Percentiles rank a stretch among this genome's conserved stretches.
Conservation (phyloP, 2,329 filamentous ascomycete genomes). For the Penicillium sp. region DNA sequence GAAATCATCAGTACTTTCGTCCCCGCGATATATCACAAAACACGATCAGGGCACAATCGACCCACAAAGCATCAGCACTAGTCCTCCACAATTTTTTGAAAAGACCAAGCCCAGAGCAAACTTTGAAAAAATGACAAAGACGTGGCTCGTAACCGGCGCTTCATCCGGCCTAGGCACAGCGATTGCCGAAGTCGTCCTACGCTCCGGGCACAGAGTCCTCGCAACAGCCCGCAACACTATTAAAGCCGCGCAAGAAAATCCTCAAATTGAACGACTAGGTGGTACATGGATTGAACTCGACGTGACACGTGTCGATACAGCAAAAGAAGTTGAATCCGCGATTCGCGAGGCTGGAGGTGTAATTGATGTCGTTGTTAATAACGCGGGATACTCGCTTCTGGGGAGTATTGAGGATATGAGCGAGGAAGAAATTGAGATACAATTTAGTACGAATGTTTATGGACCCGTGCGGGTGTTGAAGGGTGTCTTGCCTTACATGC, state of each 20-base stretch:
- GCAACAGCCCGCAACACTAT: constrained; percentile 23
- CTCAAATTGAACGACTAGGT: constrained; percentile 14
- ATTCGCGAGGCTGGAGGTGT: constrained; percentile 1
- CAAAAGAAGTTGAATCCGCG: constrained; percentile 3
- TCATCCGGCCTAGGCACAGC: constrained; percentile 23
- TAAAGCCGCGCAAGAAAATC: constrained; percentile 17
- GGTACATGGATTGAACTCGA: constrained; percentile 18
- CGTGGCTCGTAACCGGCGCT: constrained; percentile 22
- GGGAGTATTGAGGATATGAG: constrained; percentile 27
- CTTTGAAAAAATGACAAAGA: neutral
- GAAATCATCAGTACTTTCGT: neutral
- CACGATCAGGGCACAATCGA: neutral
- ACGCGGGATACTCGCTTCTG: constrained; percentile 23
- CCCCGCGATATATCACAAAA: neutral
- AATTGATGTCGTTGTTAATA: constrained; percentile 20
- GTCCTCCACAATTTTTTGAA: neutral
- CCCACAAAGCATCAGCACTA: neutral
- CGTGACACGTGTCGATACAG: constrained; percentile 5
- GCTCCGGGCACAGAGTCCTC: constrained; percentile 24
- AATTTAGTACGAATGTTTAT: constrained; percentile 28
- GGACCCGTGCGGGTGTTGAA: constrained; percentile 26
- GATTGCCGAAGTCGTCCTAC: constrained; percentile 20
- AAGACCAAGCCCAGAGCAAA: no score
- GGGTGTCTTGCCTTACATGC: constrained; percentile 27
- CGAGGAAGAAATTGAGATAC: constrained; percentile 20